A percentile compares a stretch with the other conserved stretches of the same genome.
Evolutionary conservation across 176 grass and related monocot species (phyloP).

Genomic region (Poa annua): DNA sequence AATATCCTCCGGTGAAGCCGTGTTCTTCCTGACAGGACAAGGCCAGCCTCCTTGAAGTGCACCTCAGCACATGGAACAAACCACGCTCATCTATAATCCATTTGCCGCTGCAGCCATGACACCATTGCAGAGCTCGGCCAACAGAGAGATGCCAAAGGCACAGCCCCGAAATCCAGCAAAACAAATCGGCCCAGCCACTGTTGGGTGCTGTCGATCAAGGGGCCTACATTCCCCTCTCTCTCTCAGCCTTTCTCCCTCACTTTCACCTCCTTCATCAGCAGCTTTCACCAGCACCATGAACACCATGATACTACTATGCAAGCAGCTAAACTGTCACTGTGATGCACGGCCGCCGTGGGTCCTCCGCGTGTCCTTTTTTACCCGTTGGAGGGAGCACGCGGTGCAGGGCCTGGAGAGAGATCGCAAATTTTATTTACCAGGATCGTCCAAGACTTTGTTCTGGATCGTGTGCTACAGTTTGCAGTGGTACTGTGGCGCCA

Average conservation of each 20-base stretch:
- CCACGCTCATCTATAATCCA: not conserved
- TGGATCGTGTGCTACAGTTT: not conserved
- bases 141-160: slow-evolving; percentile 46
- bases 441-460: not conserved
- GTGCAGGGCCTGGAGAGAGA: not conserved
- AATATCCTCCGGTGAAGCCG: too few species aligned
- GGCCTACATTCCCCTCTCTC: slow-evolving; percentile 20
- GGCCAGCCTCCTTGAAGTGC: not conserved
- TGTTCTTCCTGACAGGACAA: too few species aligned
- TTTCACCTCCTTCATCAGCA: not conserved
- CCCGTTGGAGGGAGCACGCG: slow-evolving; percentile 38
- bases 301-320: not conserved
- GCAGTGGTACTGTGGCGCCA: slow-evolving; percentile 15
- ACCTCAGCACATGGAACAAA: not conserved
- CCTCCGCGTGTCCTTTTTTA: not conserved
- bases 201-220: slow-evolving; percentile 40
- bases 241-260: not conserved
- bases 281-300: slow-evolving; percentile 38
- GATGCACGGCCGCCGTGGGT: not conserved
- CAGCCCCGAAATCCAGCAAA: slow-evolving; percentile 41
- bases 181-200: slow-evolving; percentile 14
- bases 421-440: not conserved
- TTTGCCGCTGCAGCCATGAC: not conserved
- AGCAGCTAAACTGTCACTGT: slow-evolving; percentile 26
- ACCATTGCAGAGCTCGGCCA: slow-evolving; percentile 1